Percentiles rank a stretch among this genome's conserved stretches.
phyloP scores from a whole-genome alignment of 2,329 filamentous ascomycete genomes.

The Penicillium hordei region DNA sequence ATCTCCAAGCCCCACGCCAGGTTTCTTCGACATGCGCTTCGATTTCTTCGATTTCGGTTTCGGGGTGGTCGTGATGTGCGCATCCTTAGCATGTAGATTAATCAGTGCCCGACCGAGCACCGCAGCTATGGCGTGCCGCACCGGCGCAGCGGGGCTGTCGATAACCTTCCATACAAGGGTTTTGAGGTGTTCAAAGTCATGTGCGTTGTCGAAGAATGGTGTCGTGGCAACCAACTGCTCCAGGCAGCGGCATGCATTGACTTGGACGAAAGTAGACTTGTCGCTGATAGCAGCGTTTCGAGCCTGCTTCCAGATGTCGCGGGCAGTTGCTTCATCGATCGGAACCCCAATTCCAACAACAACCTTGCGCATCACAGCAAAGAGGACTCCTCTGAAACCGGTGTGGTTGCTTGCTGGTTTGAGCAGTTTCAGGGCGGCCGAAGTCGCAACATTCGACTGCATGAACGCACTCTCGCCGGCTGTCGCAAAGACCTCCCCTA shows the following conservation, averaged over 20 bases:
- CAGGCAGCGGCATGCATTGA: constrained; percentile 75
- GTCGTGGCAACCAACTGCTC: constrained; percentile 71
- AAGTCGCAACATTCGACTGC: constrained; percentile 72
- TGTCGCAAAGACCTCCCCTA: constrained; percentile 87
- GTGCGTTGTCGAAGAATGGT: constrained; percentile 79
- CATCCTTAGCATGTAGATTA: constrained; percentile 70
- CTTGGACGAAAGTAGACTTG: constrained; percentile 78
- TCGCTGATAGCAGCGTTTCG: constrained; percentile 74
- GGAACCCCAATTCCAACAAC: constrained; percentile 71
- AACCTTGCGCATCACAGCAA: constrained; percentile 73
- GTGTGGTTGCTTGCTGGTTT: constrained; percentile 78
- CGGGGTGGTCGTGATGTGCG: constrained; percentile 52
- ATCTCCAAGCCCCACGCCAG: constrained; percentile 56
- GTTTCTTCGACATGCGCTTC: constrained; percentile 72
- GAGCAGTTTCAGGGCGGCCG: constrained; percentile 71
- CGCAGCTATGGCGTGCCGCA: constrained; percentile 82
- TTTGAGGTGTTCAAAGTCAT: constrained; percentile 87
- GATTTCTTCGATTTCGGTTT: constrained; percentile 64
- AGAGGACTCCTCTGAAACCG: constrained; percentile 75
- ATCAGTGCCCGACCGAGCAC: constrained; percentile 81
- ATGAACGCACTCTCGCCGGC: constrained; percentile 91
- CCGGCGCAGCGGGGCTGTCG: constrained; percentile 71
- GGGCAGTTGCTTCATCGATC: constrained; percentile 79
- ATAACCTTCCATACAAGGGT: constrained; percentile 80
- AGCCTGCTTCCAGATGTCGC: constrained; percentile 90